phyloP scores from a whole-genome alignment of 768 basidiomycete species.

The Lactarius pseudohatsudake region DNA sequence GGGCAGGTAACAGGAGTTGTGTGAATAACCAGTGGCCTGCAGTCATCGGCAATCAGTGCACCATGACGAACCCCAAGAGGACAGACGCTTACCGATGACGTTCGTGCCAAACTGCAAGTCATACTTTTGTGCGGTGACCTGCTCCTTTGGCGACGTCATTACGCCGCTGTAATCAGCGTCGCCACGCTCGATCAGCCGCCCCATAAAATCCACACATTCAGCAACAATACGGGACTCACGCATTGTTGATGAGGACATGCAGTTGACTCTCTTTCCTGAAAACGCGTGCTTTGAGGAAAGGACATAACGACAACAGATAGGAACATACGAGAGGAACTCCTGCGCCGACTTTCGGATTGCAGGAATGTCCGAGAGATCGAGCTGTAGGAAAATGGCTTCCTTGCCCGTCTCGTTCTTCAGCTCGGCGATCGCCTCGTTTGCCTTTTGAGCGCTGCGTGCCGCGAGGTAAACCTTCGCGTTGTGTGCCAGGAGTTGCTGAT shows the following conservation, averaged over 20 bases:
- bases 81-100: conserved; percentile 42
- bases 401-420: conserved; percentile 48
- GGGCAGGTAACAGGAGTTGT: conserved; percentile 48
- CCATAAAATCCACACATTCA: background rate
- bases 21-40: conserved; percentile 64
- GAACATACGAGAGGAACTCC: conserved; percentile 40
- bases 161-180: conserved; percentile 42
- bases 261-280: conserved; percentile 45
- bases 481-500: conserved; percentile 51
- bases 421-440: conserved; percentile 50
- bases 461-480: conserved; percentile 70
- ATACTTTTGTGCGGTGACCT: conserved; percentile 48
- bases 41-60: background rate
- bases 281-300: conserved; percentile 25
- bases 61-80: background rate
- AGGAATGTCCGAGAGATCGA: conserved; percentile 44
- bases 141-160: conserved; percentile 43
- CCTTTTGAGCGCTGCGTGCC: conserved; percentile 45
- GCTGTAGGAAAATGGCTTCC: conserved; percentile 44
- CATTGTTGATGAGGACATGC: conserved; percentile 52
- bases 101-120: conserved; percentile 60
- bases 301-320: conserved; percentile 25
- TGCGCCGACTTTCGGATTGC: conserved; percentile 42
- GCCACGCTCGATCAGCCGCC: background rate
- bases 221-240: conserved; percentile 36